Evolutionary conservation across 2,329 filamentous ascomycete species (phyloP).

Genomic region (Dendrostoma leiphaemia): DNA sequence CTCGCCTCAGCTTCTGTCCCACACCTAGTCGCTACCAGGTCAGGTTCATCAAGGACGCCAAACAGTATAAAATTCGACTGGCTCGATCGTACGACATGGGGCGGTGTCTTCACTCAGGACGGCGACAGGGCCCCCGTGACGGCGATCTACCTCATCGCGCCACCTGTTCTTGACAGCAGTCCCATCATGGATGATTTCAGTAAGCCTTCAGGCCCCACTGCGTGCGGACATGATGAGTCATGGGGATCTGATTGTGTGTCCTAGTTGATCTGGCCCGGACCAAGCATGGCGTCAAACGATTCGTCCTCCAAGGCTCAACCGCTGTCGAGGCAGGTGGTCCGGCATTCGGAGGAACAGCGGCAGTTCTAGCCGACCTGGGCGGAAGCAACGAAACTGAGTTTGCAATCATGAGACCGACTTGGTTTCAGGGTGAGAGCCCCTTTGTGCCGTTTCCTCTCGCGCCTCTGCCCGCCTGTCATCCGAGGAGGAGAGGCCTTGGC

Average conservation of each 20-base stretch:
- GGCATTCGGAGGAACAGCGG: conserved; percentile 34
- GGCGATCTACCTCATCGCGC: conserved; percentile 41
- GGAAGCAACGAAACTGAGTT: conserved; percentile 36
- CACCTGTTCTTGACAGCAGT: conserved; percentile 30
- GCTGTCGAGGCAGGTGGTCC: conserved; percentile 33
- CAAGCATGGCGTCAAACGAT: conserved; percentile 35
- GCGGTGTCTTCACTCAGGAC: conserved; percentile 28
- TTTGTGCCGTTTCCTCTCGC: neutral
- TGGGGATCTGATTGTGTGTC: no score
- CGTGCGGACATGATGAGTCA: no score
- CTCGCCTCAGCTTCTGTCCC: conserved; percentile 29
- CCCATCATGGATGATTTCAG: conserved; percentile 36
- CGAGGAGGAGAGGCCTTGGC: no score
- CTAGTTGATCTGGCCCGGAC: conserved; percentile 38
- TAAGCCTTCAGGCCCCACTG: no score
- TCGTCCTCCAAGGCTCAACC: conserved; percentile 43
- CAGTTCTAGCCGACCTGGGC: conserved; percentile 36
- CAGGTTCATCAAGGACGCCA: conserved; percentile 21
- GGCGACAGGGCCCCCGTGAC: conserved; percentile 24
- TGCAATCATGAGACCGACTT: conserved; percentile 43
- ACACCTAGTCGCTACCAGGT: conserved; percentile 38
- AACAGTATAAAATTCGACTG: conserved; percentile 42
- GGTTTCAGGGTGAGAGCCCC: conserved; percentile 38
- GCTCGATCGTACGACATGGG: conserved; percentile 39
- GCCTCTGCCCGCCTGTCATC: no score